phyloP scores from a whole-genome alignment of 345 rosid genomes.

The Brassica juncea region DNA sequence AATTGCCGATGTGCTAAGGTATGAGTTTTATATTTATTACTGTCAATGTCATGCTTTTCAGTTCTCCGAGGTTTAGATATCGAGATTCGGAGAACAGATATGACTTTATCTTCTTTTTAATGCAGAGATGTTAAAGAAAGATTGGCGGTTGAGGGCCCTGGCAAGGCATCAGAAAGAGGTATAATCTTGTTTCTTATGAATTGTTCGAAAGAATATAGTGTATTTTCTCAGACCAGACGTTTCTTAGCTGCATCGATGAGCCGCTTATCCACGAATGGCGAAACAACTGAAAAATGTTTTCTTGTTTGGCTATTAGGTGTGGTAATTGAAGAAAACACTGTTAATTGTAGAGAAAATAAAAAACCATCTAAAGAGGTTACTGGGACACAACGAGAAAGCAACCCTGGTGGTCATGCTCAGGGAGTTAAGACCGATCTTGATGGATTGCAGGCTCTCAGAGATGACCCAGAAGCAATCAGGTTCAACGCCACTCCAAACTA shows the following conservation, averaged over 20 bases:
- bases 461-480: conserved; percentile 85
- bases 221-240: conserved; percentile 8
- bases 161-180: conserved; percentile 52
- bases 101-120: neutral
- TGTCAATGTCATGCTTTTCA: neutral
- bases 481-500: conserved; percentile 32
- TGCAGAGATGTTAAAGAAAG: conserved; percentile 62
- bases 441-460: conserved; percentile 58
- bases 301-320: conserved; percentile 47
- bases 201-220: neutral
- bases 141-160: conserved; percentile 56
- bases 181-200: conserved; percentile 21
- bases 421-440: conserved; percentile 50
- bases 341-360: conserved; percentile 42
- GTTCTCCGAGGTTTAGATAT: neutral
- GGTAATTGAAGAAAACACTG: conserved; percentile 56
- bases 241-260: neutral
- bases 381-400: conserved; percentile 41
- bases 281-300: neutral
- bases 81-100: neutral
- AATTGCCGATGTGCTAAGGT: conserved; percentile 81
- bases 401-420: conserved; percentile 11
- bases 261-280: neutral
- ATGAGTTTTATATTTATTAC: conserved; percentile 7
- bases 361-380: conserved; percentile 37